Evolutionary conservation across 1,284 basidiomycete species (phyloP), one percentile per base, ranked within the genome.

Genomic region (Meripilus lineatus): DNA sequence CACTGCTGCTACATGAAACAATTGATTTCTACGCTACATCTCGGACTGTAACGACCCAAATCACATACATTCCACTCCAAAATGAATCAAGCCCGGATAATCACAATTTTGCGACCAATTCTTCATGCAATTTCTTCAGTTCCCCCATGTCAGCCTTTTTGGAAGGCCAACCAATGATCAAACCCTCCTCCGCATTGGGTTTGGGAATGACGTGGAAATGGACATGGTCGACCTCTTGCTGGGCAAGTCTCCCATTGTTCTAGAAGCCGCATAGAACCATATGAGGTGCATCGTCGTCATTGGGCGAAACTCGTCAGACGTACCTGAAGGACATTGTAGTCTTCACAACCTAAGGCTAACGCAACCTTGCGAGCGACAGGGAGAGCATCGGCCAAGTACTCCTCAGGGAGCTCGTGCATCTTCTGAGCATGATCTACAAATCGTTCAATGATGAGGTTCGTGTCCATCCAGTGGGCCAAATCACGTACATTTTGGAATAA

Each of bases 191-290:
- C 1, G 63, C 71, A 13, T 66, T 63, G 0, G 88, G 89, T 65
- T 95, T 96, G 3, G 93, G 92, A 48, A 96, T 93, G 50, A 95
- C 72, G 64, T 92, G 86, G 68, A 93, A 92, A 61, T 94, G 91
- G 8, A 92, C 89, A 58, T 94, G 91, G 44, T 81, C 75, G 26
- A 94, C 89, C 32, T 81, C 84, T 70, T 91, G 89, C 61, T 91
- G 88, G 10, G 89, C 88, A 43, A 84, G 69, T 37, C 72, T 69
- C 18, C 89, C 90, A 57, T 92, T 93, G 69, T 93, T 93, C 79
- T 93, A 40, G 33, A 21, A 13, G 30, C n/a, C n/a, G n/a, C n/a
- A n/a, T n/a, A n/a, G 28, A 10, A n/a, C n/a, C 3, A 8, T 8
- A 26, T 43, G 22, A 17, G 8, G 28, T 10, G 28, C n/a, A 10